Conservation (phyloP, 176 grass and related monocot species). For the Cenchrus americanus region DNA sequence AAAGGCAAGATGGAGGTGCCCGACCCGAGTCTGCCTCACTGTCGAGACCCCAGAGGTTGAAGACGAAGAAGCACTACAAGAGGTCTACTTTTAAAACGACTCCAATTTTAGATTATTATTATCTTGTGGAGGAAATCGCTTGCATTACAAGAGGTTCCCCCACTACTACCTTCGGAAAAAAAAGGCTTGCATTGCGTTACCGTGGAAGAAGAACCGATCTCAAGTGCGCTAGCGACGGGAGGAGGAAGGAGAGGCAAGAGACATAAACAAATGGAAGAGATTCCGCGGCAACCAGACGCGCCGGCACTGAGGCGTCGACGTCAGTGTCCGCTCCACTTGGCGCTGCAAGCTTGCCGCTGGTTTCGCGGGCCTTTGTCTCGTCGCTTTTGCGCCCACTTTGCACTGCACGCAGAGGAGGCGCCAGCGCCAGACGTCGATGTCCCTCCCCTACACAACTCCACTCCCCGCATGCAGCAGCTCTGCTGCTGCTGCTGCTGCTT, state of each 20-base stretch:
- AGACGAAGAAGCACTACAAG: background rate
- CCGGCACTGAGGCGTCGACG: slow-evolving; percentile 34
- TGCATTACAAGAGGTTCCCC: background rate
- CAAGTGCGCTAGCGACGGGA: too few relatives aligned
- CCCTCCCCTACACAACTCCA: too few relatives aligned
- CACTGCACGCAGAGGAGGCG: background rate
- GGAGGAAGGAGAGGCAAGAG: too few relatives aligned
- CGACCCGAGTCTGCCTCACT: background rate
- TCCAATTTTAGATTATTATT: background rate
- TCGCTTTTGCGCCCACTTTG: slow-evolving; percentile 30
- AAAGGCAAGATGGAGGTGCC: background rate
- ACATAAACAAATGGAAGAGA: slow-evolving; percentile 16
- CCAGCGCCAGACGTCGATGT: too few relatives aligned
- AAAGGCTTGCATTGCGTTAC: background rate
- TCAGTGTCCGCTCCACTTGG: slow-evolving; percentile 8
- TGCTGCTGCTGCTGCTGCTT: too few relatives aligned
- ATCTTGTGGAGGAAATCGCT: too few relatives aligned
- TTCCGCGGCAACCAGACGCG: slow-evolving; percentile 36
- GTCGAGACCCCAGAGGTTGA: background rate
- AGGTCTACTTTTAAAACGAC: too few relatives aligned
- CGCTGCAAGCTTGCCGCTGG: background rate
- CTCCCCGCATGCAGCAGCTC: too few relatives aligned
- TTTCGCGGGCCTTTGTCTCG: slow-evolving; percentile 7
- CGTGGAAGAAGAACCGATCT: background rate
- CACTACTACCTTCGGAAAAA: slow-evolving; percentile 4